Base-by-base conservation (phyloP, 352 stramenopile genomes). In the Globisporangium yorkense region DNA sequence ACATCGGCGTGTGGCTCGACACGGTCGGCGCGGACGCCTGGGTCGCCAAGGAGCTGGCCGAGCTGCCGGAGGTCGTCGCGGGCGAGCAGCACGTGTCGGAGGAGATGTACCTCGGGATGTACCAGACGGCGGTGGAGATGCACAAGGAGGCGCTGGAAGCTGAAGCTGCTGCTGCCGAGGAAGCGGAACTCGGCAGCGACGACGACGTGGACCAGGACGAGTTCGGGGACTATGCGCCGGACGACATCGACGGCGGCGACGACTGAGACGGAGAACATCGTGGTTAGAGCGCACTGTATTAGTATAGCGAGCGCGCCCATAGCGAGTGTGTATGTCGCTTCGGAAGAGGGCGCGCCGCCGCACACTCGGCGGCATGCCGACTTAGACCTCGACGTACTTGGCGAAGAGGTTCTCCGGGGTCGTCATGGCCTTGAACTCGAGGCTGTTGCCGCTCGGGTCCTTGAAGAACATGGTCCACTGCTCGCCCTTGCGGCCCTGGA, bases 381-480 rank as follows among this genome's bases (percentile, higher is more conserved):
- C 21, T 37, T 37, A 37, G 31, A 37, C 68, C 65, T 94, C 84
- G 24, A 91, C 78, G 64, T 99, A 99, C 71, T 98, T 99, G n/a
- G 93, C 92, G 75, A 99, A 99, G 16, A 99, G 72, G 72, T 99
- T 98, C 50, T 97, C 87, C n/a, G 89, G 83, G 40, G 90, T 97
- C 10, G 92, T 98, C 96, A 99, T 99, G 51, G 94, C 93, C 71
- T 99, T 99, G 76, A 99, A 99, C 77, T 99, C 97, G 10, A 99
- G 82, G 73, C 97, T 99, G 72, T 99, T 99, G 57, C 92, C 92
- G 59, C 81, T 97, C 18, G 96, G 95, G 66, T 97, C 91, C 68
- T 99, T 99, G 77, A 99, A 99, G 73, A 99, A 99, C 97, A 99
- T 99, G 39, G 97, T 99, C 88, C 88, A 98, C 67, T 99, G 97